Evolutionary conservation across 2,329 filamentous ascomycete genomes (phyloP), one percentile per base, ranked within the genome.

Genomic region (Pleomassaria siparia): DNA sequence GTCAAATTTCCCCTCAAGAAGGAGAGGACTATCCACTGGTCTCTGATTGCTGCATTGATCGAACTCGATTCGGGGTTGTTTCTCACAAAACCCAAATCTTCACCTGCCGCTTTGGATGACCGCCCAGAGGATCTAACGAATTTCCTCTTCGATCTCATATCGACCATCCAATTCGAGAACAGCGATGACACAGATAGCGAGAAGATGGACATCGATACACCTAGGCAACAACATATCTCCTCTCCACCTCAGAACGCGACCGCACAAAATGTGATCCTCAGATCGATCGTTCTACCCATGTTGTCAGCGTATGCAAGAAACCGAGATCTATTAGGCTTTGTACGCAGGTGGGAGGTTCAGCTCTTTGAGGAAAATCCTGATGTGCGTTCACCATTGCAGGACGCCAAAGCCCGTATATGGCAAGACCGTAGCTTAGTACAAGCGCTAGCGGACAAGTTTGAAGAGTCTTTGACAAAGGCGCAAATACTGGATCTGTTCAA

Each of bases 301-400:
- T 60, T 71, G 51, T 59, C 56, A 21, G 63, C 67, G 2, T 72
- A 66, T 42, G 59, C 66, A 9, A 57, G 60, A 9, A 69, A 66
- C 39, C 54, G 69, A 10, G 62, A 70, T 41, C 46, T 72, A 5
- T 44, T 64, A 6, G 67, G 66, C 7, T 71, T 70, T 48, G 40
- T 72, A 20, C 53, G 49, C n/a, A 53, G 54, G 43, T 72, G 69
- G 68, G 62, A 70, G 40, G 46, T 54, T 8, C 67, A 72, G 36
- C 56, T 72, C 0, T 51, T 54, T 24, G 55, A 50, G 22, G 49
- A 40, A 49, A 54, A 35, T 50, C 49, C 22, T 36, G 51, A 24
- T 43, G 51, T 49, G 6, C 61, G 59, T n/a, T 55, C 56, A 22
- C 42, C 51, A 15, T 47, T 62, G 39, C 47, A 55, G 48, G 51